Base-by-base conservation (phyloP, 306 rosid genomes). In the Lagenaria siceraria region DNA sequence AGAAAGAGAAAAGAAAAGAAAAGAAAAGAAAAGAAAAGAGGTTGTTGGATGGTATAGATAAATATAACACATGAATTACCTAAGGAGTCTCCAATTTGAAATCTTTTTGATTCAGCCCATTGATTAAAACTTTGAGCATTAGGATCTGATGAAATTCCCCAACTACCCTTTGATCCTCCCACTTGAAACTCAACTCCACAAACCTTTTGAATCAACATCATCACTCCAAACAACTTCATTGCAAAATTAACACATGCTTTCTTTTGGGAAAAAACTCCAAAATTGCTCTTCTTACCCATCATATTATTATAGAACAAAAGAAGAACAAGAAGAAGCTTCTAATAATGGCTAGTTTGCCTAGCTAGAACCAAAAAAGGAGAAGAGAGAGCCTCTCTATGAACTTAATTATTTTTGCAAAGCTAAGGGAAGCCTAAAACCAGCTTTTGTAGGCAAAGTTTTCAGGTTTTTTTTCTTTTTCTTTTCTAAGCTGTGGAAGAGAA, bases 61-160 rank as follows among this genome's bases (percentile, higher is more conserved):
- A 46, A 46, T 46, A 46, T 1, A 17, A 51, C 21, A 51, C 17
- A 51, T 51, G 3, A 43, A 46, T 62, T 82, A 89, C 97, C 96
- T 13, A 94, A 10, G 65, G 97, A 84, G 85, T 95, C 97, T 42
- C 99, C 98, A 22, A 83, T 78, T 79, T 92, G 92, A 80, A 92
- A 96, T 78, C 98, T 62, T 79, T 60, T 87, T 17, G 75, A 81
- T 79, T 86, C 87, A 10, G 99, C 99, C 99, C 99, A 92, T 80
- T 86, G 93, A 82, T 81, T 86, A 35, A 81, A 88, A 74, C 80
- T 84, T 10, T 84, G 80, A 56, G 77, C 73, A 81, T 62, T 83
- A 46, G 96, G 68, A 63, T 87, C 85, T 69, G 77, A 85, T 24
- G 98, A 91, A 65, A 62, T 81, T 81, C 72, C 53, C 98, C 99